Evolutionary conservation across 2,329 filamentous ascomycete genomes (phyloP).

Genomic region (Fusarium abutilonis): DNA sequence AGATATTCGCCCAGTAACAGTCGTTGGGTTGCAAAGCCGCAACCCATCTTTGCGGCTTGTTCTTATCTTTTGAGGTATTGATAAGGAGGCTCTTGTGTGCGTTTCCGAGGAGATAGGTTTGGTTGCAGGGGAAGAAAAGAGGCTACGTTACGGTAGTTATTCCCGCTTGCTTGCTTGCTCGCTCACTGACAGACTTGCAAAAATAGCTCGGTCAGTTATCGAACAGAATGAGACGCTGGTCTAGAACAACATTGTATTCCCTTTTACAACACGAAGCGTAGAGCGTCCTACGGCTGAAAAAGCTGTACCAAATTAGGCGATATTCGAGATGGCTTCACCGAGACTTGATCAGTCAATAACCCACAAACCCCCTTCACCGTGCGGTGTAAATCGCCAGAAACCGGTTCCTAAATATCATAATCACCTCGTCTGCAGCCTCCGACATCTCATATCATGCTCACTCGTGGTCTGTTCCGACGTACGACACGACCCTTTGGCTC

Average conservation of each 20-base stretch:
- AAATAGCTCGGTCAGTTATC: constrained; percentile 22
- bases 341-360: constrained; percentile 20
- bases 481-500: constrained; percentile 34
- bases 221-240: background rate
- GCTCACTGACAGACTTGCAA: background rate
- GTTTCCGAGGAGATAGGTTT: constrained; percentile 35
- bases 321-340: constrained; percentile 19
- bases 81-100: constrained; percentile 11
- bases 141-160: constrained; percentile 11
- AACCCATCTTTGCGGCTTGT: constrained; percentile 9
- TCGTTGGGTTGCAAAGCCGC: constrained; percentile 14
- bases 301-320: background rate
- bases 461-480: constrained; percentile 36
- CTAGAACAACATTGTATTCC: background rate
- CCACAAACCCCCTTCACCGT: constrained; percentile 14
- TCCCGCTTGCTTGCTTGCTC: constrained; percentile 3
- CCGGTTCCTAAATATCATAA: constrained; percentile 18
- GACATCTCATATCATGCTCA: constrained; percentile 27
- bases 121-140: constrained; percentile 11
- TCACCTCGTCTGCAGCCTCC: background rate
- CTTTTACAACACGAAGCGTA: too few species aligned
- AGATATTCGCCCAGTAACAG: constrained; percentile 19
- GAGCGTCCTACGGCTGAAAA: background rate
- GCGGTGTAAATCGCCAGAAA: constrained; percentile 16
- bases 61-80: constrained; percentile 30